Evolutionary conservation across 768 basidiomycete genomes (phyloP), one percentile per base, ranked within the genome.

Genomic region (Gelatoporia subvermispora): DNA sequence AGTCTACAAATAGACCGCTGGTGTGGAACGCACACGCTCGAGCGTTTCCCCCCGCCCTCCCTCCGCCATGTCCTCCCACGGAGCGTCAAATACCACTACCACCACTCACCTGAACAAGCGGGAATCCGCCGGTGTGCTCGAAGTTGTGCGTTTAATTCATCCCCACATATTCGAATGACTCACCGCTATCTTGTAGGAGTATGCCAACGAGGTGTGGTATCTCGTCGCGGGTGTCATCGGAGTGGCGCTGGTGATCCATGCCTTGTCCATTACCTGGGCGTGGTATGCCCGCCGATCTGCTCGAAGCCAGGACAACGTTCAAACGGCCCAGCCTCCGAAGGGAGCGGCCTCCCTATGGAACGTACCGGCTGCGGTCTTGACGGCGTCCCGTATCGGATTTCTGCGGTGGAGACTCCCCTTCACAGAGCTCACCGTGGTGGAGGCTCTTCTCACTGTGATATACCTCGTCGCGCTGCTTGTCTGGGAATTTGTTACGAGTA

Each of bases 401-500:
- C 65, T 63, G 49, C 62, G 66, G 16, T 57, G 52, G 50, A 54
- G 60, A 24, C 50, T 68, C 25, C 63, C 60, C 8, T 44, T 52
- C 16, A 55, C 56, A 23, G 51, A 58, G 10, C 49, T 61, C 50
- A 57, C 58, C 17, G 23, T 67, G 7, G 36, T 63, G 3, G 69
- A 71, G 49, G 18, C 60, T 5, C 37, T 59, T 11, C 52, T 65
- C 37, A 61, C 55, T 34, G 36, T 49, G 16, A 41, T 56, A 13
- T 71, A 71, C 43, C 20, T 64, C 11, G 43, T 50, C 8, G 63
- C 57, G 5, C 38, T 68, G n/a, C 49, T 69, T 3, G 51, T 54
- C 23, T 67, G 62, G 59, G 56, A 56, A 22, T 64, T 66, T 46
- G 51, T 58, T 13, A 51, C 61, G 20, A 62, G 67, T 68, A 41